Evolutionary conservation across 176 grass and related monocot species (phyloP), one percentile per base, ranked within the genome.

Genomic region (Juncus inflexus): DNA sequence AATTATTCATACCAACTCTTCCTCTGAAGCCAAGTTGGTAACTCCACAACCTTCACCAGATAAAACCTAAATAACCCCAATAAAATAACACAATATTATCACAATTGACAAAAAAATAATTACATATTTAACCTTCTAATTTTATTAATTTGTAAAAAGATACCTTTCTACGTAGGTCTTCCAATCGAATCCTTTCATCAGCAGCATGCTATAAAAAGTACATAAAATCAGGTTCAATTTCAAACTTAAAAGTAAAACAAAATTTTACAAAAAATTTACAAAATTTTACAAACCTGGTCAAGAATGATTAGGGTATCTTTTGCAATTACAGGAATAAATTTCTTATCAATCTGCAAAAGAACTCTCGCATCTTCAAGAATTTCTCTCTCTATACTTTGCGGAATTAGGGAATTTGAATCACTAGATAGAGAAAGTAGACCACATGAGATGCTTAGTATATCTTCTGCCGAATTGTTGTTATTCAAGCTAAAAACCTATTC

Each of bases 151-250:
- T 65, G 42, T 61, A 75, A 61, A 58, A 62, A 64, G 47, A n/a
- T 79, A 96, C 92, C 87, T 91, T 87, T 65, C 63, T 80, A 40
- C 66, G 92, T 38, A 97, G 84, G 52, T 91, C 84, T 84, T 97
- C 92, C 67, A 97, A 71, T 66, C 79, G 84, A 77, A 97, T 97
- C 63, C 92, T 90, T 81, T 97, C 87, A 76, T 97, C 92, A 67
- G 92, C 92, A 47, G 92, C 92, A 65, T 97, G 92, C 92, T 97
- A 81, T 61, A 89, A 61, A 79, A 61, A 3, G 80, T 60, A 61
- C 19, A 28, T 28, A 28, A 28, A 28, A 28, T 28, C 19, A 28
- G 19, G 19, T 28, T 9, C 43, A 47, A 47, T 5, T 47, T 47
- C 43, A 47, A 47, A 47, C 43, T 47, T 47, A 28, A 49, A 39